phyloP scores from a whole-genome alignment of 768 basidiomycete species.

The Lactifluus volemus region DNA sequence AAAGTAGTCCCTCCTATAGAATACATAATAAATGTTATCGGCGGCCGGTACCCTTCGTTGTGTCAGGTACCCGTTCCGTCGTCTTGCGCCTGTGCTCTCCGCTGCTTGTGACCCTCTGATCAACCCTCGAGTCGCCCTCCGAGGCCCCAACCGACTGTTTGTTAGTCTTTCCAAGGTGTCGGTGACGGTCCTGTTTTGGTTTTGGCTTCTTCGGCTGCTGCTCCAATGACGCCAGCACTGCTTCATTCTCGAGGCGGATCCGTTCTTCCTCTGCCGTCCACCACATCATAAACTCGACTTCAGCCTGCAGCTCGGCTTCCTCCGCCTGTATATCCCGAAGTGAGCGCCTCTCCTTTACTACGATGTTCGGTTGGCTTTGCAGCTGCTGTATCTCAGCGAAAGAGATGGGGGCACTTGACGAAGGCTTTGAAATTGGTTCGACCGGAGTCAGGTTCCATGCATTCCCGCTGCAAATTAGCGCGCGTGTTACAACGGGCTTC shows the following conservation, averaged over 20 bases:
- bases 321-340: constrained; percentile 83
- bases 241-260: constrained; percentile 40
- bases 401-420: constrained; percentile 36
- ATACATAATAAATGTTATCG: neutral
- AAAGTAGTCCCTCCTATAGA: neutral
- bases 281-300: constrained; percentile 72
- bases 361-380: constrained; percentile 48
- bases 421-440: constrained; percentile 34
- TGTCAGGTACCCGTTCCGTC: neutral
- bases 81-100: neutral
- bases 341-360: constrained; percentile 48
- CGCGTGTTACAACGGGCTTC: neutral
- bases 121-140: neutral
- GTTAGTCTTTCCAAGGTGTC: neutral
- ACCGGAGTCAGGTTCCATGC: constrained; percentile 60
- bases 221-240: neutral
- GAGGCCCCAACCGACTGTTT: neutral
- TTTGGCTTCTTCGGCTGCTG: neutral
- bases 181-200: neutral
- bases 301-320: constrained; percentile 41
- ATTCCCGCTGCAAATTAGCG: constrained; percentile 29
- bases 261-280: constrained; percentile 80
- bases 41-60: neutral
- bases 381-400: constrained; percentile 80
- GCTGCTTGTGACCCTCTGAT: neutral